These are phyloP conservation scores for Rhodotorula sp. DNA, from an alignment of 1,284 basidiomycete genomes.

Conservation along the genomic window DNA sequence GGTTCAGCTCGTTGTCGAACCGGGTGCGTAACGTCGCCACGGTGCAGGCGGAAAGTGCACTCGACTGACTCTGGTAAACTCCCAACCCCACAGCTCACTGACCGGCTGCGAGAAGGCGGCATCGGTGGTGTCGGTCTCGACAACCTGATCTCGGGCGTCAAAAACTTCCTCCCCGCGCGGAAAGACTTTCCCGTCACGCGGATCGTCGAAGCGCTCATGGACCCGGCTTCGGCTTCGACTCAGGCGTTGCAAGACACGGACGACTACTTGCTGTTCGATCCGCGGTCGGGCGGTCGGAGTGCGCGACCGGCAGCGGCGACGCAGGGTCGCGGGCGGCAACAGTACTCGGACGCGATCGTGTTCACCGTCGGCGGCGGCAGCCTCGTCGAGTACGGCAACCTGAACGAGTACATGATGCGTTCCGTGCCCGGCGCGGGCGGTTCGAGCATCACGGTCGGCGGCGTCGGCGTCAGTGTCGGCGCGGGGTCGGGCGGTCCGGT, in stretches of 20 bases:
- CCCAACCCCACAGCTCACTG: conserved; percentile 65
- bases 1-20: conserved; percentile 88
- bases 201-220: conserved; percentile 93
- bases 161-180: conserved; percentile 94
- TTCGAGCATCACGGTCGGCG: neutral
- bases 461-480: neutral
- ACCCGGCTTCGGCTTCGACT: conserved; percentile 84
- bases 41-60: neutral
- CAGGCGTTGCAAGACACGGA: conserved; percentile 94
- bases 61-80: neutral
- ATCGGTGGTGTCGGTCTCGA: conserved; percentile 65
- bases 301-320: conserved; percentile 40
- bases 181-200: conserved; percentile 92
- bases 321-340: conserved; percentile 62
- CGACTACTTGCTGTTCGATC: conserved; percentile 92
- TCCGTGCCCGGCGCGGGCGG: conserved; percentile 4
- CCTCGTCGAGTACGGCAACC: conserved; percentile 95
- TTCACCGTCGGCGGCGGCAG: conserved; percentile 96
- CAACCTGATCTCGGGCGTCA: conserved; percentile 94
- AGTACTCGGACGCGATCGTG: conserved; percentile 84
- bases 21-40: conserved; percentile 58
- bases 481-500: conserved; percentile 3
- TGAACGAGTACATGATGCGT: conserved; percentile 76
- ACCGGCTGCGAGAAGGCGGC: conserved; percentile 88
- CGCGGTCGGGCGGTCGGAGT: conserved; percentile 59